A percentile compares a stretch with the other conserved stretches of the same genome.
Evolutionary conservation across 2,329 filamentous ascomycete genomes (phyloP).

Genomic region (Epicoccum nigrum): DNA sequence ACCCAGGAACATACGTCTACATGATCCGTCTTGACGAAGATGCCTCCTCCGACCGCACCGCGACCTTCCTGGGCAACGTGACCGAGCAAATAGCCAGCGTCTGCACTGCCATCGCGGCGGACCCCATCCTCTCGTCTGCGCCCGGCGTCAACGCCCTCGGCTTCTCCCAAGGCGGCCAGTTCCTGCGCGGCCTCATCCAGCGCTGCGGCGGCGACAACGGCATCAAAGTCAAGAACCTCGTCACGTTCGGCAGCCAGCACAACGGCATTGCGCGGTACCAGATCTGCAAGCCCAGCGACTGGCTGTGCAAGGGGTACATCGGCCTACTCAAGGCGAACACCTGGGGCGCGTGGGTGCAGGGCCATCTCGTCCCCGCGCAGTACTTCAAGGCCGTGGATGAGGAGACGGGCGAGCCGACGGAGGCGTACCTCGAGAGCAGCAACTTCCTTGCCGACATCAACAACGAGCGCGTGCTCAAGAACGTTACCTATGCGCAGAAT

Average conservation of each 20-base stretch:
- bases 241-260: slow-evolving; percentile 91
- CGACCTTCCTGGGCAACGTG: slow-evolving; percentile 90
- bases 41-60: slow-evolving; percentile 72
- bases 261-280: slow-evolving; percentile 89
- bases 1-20: slow-evolving; percentile 87
- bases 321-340: slow-evolving; percentile 78
- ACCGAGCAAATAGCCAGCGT: slow-evolving; percentile 77
- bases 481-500: slow-evolving; percentile 73
- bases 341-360: slow-evolving; percentile 80
- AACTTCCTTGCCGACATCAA: slow-evolving; percentile 96
- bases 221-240: slow-evolving; percentile 71
- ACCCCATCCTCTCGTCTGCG: slow-evolving; percentile 81
- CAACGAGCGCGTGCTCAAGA: slow-evolving; percentile 83
- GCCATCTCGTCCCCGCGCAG: slow-evolving; percentile 84
- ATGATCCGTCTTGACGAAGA: slow-evolving; percentile 74
- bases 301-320: slow-evolving; percentile 81
- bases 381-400: slow-evolving; percentile 78
- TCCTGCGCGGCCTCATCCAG: slow-evolving; percentile 89
- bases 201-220: slow-evolving; percentile 70
- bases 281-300: slow-evolving; percentile 72
- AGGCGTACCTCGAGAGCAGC: slow-evolving; percentile 76
- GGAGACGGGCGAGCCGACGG: slow-evolving; percentile 60
- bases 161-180: slow-evolving; percentile 95
- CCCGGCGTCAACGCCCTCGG: slow-evolving; percentile 88
- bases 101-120: slow-evolving; percentile 74